Percentiles rank a stretch among this genome's conserved stretches.
These are phyloP conservation scores for Oryza glaberrima DNA, from an alignment of 176 grass and related monocot genomes.

Conservation along the genomic window DNA sequence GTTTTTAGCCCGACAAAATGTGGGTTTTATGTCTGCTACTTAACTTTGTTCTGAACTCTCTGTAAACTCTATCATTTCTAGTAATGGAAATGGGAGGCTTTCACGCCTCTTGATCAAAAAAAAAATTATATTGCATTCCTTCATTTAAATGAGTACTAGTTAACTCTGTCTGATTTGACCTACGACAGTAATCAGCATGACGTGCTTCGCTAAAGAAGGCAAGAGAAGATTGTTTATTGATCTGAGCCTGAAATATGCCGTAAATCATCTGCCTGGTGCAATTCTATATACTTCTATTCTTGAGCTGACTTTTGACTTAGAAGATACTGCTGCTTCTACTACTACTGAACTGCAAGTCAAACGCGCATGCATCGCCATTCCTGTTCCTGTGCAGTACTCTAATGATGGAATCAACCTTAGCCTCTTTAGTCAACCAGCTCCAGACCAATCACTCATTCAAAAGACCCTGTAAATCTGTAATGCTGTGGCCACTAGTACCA, in stretches of 20 bases:
- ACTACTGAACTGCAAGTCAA: slow-evolving; percentile 40
- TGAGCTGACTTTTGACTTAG: too few relatives aligned
- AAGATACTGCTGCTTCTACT: neutral
- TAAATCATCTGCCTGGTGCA: neutral
- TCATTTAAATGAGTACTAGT: neutral
- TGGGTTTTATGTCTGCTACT: too few relatives aligned
- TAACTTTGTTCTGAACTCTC: too few relatives aligned
- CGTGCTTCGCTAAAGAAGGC: neutral
- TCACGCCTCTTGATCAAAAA: too few relatives aligned
- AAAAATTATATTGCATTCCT: neutral
- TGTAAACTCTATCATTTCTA: too few relatives aligned
- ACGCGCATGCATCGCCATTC: slow-evolving; percentile 28
- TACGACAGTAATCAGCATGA: too few relatives aligned
- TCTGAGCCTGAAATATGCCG: neutral
- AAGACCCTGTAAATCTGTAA: neutral
- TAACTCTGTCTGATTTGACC: neutral
- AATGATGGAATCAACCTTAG: slow-evolving; percentile 11
- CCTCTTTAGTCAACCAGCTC: slow-evolving; percentile 32
- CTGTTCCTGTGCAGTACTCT: slow-evolving; percentile 18
- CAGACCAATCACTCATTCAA: slow-evolving; percentile 22
- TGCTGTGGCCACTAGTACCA: slow-evolving; percentile 14
- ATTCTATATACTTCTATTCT: too few relatives aligned
- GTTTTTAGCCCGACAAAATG: too few relatives aligned
- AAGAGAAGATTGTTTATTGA: neutral
- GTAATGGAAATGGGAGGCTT: too few relatives aligned